These are phyloP conservation scores for Sclerotinia trifoliorum DNA, from an alignment of 2,329 filamentous ascomycete species.

Conservation along the genomic window DNA sequence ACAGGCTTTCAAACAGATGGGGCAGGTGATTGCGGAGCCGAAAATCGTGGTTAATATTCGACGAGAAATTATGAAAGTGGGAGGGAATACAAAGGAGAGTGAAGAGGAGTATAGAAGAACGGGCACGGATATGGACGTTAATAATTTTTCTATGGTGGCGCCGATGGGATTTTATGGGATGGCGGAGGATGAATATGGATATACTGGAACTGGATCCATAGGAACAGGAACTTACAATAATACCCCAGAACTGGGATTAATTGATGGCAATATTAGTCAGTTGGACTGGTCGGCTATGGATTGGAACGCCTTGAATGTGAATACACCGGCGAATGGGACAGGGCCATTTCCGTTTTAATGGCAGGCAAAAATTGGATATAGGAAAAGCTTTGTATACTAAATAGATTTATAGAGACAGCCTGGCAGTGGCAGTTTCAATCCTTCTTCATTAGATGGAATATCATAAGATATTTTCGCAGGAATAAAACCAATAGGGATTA, in stretches of 20 bases:
- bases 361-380: neutral
- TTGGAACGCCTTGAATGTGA: conserved; percentile 29
- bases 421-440: too few species aligned
- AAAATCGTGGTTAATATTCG: conserved; percentile 33
- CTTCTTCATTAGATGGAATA: neutral
- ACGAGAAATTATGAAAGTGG: conserved; percentile 25
- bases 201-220: conserved; percentile 9
- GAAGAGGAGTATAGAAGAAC: conserved; percentile 13
- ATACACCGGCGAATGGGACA: neutral
- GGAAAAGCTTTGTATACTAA: neutral
- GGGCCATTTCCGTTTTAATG: neutral
- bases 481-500: neutral
- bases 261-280: conserved; percentile 34
- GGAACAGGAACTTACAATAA: conserved; percentile 22
- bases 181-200: conserved; percentile 22
- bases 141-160: conserved; percentile 25
- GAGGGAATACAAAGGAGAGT: neutral
- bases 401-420: neutral
- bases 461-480: neutral
- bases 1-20: conserved; percentile 25
- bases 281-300: conserved; percentile 38
- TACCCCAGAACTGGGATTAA: conserved; percentile 25
- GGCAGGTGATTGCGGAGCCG: conserved; percentile 28
- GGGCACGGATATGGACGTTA: conserved; percentile 5
- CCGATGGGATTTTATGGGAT: conserved; percentile 25